phyloP scores from a whole-genome alignment of 202 grass and related monocot genomes.

The Saccharum hybrid region DNA sequence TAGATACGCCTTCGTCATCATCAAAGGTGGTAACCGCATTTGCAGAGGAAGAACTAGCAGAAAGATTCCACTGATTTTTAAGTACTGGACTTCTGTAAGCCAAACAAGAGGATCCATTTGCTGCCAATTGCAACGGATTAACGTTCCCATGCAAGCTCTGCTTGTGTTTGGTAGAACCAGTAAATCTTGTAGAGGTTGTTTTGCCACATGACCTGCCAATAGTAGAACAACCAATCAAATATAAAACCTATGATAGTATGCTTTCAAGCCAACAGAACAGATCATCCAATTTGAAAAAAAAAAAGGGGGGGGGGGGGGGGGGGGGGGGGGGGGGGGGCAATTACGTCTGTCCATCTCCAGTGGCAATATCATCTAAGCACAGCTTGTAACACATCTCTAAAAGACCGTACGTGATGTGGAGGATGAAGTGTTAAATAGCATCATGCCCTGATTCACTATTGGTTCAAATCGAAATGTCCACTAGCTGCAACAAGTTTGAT shows the following conservation, averaged over 20 bases:
- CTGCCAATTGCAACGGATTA: constrained; percentile 41
- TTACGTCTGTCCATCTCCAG: too few relatives aligned
- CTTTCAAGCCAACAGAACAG: neutral
- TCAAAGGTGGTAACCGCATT: constrained; percentile 48
- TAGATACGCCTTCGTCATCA: constrained; percentile 24
- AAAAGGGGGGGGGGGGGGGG: too few relatives aligned
- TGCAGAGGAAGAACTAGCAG: constrained; percentile 43
- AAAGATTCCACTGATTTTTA: constrained; percentile 36
- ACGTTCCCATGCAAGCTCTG: constrained; percentile 18
- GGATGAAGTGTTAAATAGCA: too few relatives aligned
- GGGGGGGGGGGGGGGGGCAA: too few relatives aligned
- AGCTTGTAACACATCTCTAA: too few relatives aligned
- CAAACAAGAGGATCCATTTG: constrained; percentile 31
- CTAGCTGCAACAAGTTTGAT: too few relatives aligned
- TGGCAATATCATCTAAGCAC: too few relatives aligned
- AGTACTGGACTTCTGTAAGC: constrained; percentile 30
- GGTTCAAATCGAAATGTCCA: too few relatives aligned
- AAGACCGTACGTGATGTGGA: too few relatives aligned
- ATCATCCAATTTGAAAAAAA: too few relatives aligned
- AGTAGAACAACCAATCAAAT: constrained; percentile 29
- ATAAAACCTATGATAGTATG: neutral
- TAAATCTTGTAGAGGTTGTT: neutral
- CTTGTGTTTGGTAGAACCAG: neutral
- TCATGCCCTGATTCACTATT: too few relatives aligned
- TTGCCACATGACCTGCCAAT: constrained; percentile 46